A percentile compares a stretch with the other conserved stretches of the same genome.
These are phyloP conservation scores for Dianthus caryophyllus DNA, from an alignment of 148 eudicot genomes.

Conservation along the genomic window DNA sequence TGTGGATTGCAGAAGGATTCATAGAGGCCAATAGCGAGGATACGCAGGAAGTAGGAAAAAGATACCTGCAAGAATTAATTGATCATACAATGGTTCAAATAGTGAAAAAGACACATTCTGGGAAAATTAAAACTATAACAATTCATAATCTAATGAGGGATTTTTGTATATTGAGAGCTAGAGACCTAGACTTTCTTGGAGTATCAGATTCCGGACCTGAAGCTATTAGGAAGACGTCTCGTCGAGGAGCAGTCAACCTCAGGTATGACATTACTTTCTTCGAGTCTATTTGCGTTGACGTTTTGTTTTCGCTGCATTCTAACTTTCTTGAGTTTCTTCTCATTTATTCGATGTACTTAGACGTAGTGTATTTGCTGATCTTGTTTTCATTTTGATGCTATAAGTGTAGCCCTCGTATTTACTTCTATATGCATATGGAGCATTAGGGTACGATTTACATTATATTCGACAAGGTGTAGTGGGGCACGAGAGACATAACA, in stretches of 20 bases:
- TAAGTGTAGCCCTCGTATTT: too few relatives aligned
- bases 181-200: conserved; percentile 20
- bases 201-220: not conserved
- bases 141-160: conserved; percentile 29
- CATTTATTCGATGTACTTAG: too few relatives aligned
- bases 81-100: conserved; percentile 20
- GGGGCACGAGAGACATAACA: too few relatives aligned
- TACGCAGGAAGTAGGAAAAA: conserved; percentile 22
- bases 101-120: conserved; percentile 14
- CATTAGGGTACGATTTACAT: too few relatives aligned
- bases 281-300: not conserved
- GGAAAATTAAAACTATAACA: conserved; percentile 15
- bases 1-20: conserved; percentile 34
- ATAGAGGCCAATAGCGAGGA: not conserved
- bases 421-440: too few relatives aligned
- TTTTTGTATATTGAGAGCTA: conserved; percentile 20
- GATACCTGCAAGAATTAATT: conserved; percentile 1
- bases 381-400: too few relatives aligned
- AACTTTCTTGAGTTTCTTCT: too few relatives aligned
- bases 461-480: too few relatives aligned
- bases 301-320: not conserved
- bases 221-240: not conserved
- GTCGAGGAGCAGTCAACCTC: not conserved
- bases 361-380: too few relatives aligned
- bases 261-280: not conserved